Conservation (phyloP, 2,329 filamentous ascomycete species). For the Colletotrichum godetiae region DNA sequence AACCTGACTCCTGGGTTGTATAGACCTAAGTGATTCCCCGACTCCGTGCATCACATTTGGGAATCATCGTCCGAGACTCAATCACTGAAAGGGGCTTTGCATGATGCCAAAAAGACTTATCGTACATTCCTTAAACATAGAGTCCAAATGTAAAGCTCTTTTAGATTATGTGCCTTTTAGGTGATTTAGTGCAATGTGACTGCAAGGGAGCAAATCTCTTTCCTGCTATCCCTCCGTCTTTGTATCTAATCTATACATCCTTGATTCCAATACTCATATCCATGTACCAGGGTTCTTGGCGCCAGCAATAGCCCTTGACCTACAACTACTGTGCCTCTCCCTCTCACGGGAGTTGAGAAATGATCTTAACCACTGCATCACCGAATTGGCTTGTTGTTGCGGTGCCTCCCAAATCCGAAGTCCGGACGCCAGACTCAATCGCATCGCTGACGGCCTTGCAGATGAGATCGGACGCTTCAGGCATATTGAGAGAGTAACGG, state of each 20-base stretch:
- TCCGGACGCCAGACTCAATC: neutral
- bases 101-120: too few species aligned
- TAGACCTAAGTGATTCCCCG: too few species aligned
- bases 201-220: neutral
- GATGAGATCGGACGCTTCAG: neutral
- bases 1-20: too few species aligned
- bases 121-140: too few species aligned
- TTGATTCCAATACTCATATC: neutral
- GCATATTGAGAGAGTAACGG: slow-evolving; percentile 64
- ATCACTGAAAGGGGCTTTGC: too few species aligned
- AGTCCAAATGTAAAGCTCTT: neutral
- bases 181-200: neutral
- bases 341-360: neutral
- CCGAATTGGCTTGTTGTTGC: neutral
- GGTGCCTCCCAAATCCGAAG: neutral
- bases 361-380: neutral
- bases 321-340: neutral
- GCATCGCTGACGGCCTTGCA: neutral
- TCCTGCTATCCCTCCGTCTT: neutral
- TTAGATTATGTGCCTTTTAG: neutral
- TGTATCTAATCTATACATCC: neutral
- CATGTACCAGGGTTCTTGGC: neutral
- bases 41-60: too few species aligned
- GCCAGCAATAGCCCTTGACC: neutral
- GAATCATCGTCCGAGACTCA: too few species aligned